Percentiles rank a stretch among this genome's conserved stretches.
Conservation (phyloP, 306 rosid species). For the Mucuna pruriens region DNA sequence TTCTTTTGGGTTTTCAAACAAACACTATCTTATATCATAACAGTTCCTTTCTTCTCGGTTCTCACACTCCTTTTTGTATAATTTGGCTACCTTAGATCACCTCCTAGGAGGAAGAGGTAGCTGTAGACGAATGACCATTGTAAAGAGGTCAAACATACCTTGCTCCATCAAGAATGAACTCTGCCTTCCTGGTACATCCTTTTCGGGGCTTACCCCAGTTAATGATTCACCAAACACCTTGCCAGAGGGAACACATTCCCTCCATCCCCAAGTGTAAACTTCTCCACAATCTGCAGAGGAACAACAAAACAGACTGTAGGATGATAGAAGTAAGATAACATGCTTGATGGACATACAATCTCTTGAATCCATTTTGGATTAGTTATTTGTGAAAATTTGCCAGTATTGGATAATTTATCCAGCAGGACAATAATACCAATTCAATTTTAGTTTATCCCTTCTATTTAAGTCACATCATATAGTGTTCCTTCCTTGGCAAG, state of each 20-base stretch:
- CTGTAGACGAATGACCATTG: slow-evolving; percentile 27
- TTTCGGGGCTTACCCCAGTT: slow-evolving; percentile 57
- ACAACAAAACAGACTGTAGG: slow-evolving; percentile 11
- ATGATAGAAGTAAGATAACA: not conserved
- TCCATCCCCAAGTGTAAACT: slow-evolving; percentile 99
- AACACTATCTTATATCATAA: slow-evolving; percentile 23
- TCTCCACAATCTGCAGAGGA: slow-evolving; percentile 66
- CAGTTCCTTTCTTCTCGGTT: slow-evolving; percentile 3
- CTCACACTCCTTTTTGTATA: slow-evolving; percentile 24
- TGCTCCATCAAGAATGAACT: slow-evolving; percentile 63
- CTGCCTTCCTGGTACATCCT: slow-evolving; percentile 65
- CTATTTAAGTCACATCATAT: slow-evolving; percentile 8
- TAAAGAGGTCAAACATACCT: slow-evolving; percentile 59
- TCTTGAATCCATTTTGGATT: slow-evolving; percentile 12
- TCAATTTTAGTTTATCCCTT: not conserved
- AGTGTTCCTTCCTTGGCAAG: not conserved
- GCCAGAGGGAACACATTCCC: slow-evolving; percentile 97
- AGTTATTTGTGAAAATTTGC: not conserved
- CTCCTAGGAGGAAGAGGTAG: slow-evolving; percentile 32
- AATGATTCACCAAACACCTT: slow-evolving; percentile 68
- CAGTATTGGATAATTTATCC: slow-evolving; percentile 9
- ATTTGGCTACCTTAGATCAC: slow-evolving; percentile 30
- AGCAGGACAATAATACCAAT: not conserved
- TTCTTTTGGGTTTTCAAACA: slow-evolving; percentile 31
- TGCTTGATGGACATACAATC: slow-evolving; percentile 19